A percentile compares a stretch with the other conserved stretches of the same genome.
phyloP scores from a whole-genome alignment of 495 filamentous ascomycete species.

The Parathielavia appendiculata region DNA sequence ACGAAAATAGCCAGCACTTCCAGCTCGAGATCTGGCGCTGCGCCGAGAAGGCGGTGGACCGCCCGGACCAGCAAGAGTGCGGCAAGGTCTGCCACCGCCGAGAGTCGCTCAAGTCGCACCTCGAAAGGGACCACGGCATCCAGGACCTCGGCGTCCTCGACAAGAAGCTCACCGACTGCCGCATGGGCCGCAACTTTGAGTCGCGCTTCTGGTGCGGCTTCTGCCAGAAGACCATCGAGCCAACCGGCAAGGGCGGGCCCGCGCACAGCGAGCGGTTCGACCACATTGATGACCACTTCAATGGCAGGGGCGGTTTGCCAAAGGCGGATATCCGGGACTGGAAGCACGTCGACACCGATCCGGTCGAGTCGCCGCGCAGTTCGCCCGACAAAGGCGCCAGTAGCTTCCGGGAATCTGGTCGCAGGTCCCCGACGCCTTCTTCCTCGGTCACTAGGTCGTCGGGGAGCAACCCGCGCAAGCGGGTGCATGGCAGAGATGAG shows the following conservation, averaged over 20 bases:
- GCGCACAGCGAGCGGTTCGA: conserved; percentile 76
- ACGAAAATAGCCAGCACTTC: conserved; percentile 84
- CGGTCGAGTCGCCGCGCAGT: not conserved
- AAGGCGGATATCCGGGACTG: conserved; percentile 36
- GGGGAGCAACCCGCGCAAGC: not conserved
- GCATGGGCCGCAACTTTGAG: conserved; percentile 66
- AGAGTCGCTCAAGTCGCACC: conserved; percentile 57
- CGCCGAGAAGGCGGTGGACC: conserved; percentile 30
- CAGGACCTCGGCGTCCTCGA: conserved; percentile 40
- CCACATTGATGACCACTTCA: conserved; percentile 81
- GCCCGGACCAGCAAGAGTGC: conserved; percentile 37
- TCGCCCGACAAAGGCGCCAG: not conserved
- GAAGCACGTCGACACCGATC: conserved; percentile 30
- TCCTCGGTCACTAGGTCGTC: not conserved
- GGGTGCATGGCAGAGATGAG: not conserved
- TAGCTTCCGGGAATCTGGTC: not conserved
- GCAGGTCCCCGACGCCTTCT: not conserved
- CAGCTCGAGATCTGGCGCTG: conserved; percentile 77
- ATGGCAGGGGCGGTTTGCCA: conserved; percentile 31
- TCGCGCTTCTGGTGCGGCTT: conserved; percentile 88
- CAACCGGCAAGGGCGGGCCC: conserved; percentile 50
- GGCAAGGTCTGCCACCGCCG: conserved; percentile 55
- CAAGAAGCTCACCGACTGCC: conserved; percentile 45
- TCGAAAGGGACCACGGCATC: conserved; percentile 51
- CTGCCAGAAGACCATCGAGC: conserved; percentile 55